A percentile compares a stretch with the other conserved stretches of the same genome.
These are phyloP conservation scores for Cichorium intybus DNA, from an alignment of 140 eudicot genomes.

Conservation along the genomic window DNA sequence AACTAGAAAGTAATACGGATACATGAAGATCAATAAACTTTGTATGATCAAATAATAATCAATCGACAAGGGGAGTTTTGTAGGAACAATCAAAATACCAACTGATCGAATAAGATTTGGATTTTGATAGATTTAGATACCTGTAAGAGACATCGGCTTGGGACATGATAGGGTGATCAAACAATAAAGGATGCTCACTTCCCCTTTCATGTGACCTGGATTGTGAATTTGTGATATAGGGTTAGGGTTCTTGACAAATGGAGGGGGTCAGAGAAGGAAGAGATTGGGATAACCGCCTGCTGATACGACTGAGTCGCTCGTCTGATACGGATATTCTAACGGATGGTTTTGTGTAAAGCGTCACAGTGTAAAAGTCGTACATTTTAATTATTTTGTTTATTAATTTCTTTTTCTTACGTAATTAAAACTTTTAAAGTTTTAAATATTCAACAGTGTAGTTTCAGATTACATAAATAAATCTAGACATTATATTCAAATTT, in stretches of 20 bases:
- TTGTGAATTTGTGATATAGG: not conserved
- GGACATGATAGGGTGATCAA: constrained; percentile 25
- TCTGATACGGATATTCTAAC: not conserved
- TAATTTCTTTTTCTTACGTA: too few relatives aligned
- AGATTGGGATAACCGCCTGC: constrained; percentile 2
- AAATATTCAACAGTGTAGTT: too few relatives aligned
- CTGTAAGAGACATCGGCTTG: constrained; percentile 31
- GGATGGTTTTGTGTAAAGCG: not conserved
- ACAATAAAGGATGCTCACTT: not conserved
- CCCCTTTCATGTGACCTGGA: constrained; percentile 17
- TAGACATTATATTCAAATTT: too few relatives aligned
- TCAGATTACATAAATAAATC: too few relatives aligned
- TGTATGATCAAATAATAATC: constrained; percentile 1
- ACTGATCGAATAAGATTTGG: not conserved
- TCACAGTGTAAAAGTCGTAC: too few relatives aligned
- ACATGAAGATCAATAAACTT: not conserved
- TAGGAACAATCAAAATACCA: not conserved
- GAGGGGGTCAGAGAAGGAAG: not conserved
- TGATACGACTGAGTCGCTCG: not conserved
- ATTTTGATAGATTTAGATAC: not conserved
- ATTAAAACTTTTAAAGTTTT: too few relatives aligned
- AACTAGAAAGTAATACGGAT: not conserved
- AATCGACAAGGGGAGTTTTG: not conserved
- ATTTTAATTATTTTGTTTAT: too few relatives aligned
- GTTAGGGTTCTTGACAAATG: constrained; percentile 2